Evolutionary conservation across 495 filamentous ascomycete species (phyloP).

Genomic region (Aspergillus olivimuriae): DNA sequence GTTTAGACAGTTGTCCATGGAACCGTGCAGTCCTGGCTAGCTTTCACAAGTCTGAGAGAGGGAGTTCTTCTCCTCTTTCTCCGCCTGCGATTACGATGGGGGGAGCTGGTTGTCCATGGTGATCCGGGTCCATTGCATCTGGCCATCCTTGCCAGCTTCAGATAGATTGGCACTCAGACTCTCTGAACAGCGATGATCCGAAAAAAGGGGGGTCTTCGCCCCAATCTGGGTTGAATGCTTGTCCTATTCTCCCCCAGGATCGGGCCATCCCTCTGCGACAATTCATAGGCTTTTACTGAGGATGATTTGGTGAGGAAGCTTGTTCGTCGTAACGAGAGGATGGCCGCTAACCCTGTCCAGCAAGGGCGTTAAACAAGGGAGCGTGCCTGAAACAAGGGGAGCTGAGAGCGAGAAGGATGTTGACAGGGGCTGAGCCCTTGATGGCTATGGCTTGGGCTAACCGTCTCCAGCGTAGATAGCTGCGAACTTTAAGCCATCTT

Average conservation of each 20-base stretch:
- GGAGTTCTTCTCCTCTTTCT: not conserved
- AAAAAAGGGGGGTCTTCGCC: no score
- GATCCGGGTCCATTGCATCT: no score
- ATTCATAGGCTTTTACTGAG: not conserved
- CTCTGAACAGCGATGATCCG: no score
- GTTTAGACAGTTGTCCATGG: constrained; percentile 5
- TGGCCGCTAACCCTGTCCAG: no score
- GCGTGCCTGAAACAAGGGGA: not conserved
- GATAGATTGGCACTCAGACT: no score
- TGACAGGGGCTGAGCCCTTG: not conserved
- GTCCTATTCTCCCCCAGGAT: no score
- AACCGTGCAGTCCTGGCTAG: constrained; percentile 5
- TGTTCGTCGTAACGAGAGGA: not conserved
- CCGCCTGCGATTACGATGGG: not conserved
- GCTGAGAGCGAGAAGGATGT: not conserved
- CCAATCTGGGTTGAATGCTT: no score
- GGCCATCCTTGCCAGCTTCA: no score
- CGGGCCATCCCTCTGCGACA: no score
- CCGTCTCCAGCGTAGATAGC: no score
- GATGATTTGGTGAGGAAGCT: not conserved
- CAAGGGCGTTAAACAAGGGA: not conserved
- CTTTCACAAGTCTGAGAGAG: not conserved
- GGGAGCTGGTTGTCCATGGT: not conserved
- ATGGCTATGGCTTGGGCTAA: not conserved
- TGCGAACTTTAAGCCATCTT: no score